Base-by-base conservation (phyloP, 495 filamentous ascomycete species). In the Tetracladium setigerum region DNA sequence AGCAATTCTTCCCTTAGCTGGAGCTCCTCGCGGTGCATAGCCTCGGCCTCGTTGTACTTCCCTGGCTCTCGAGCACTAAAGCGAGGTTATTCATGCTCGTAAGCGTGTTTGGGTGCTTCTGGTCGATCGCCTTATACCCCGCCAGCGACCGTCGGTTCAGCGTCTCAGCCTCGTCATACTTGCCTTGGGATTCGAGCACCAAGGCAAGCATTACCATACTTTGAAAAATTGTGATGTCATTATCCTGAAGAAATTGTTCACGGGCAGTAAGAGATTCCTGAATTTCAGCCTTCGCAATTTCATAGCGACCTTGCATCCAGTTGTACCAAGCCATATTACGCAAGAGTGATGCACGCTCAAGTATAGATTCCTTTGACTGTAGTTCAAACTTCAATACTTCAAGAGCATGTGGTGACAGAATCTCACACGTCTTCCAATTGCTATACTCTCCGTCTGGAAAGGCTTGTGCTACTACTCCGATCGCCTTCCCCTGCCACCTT, bases 371-470 rank as follows among this genome's bases (percentile, higher is more conserved):
- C 10, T 36, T 30, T 27, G 39, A 46, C 12, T 43, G 37, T 30
- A 32, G 17, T 27, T 41, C 38, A 24, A 17, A 41, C 43, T 27
- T 51, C 37, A 53, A 17, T 38, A 61, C 54, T 16, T 49, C 35
- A 31, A 54, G 57, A 30, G 51, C 54, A 54, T 67, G 58, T 18
- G 60, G 55, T 33, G 53, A 60, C 1, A 65, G 49, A 32, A 19
- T 39, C 52, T 47, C 56, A 44, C 59, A 70, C 17, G 19, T 38
- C 24, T 40, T 38, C 64, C 61, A 66, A 37, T 52, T 67, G 17
- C 55, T 44, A 35, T 59, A 57, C 0, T 57, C 16, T 51, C 61
- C 59, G 44, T 41, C 43, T 31, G 53, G 48, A 47, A 57, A 62
- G 40, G 13, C 41, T 30, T 37, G 36, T 18, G 32, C 41, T 12